phyloP scores from a whole-genome alignment of 495 filamentous ascomycete species.

The Elasticomyces elasticus region DNA sequence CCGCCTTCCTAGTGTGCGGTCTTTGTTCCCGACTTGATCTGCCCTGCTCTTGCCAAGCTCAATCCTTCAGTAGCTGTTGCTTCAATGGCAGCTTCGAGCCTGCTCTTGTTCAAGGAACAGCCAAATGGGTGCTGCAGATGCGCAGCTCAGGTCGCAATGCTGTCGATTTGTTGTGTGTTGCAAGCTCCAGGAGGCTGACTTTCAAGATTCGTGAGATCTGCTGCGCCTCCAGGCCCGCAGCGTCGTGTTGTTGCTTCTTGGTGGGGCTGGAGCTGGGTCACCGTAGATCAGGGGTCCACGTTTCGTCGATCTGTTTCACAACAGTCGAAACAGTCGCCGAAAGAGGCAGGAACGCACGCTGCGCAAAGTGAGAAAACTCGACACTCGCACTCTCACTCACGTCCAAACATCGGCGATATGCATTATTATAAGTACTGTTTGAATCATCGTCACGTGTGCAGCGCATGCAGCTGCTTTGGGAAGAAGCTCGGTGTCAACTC shows the following conservation, averaged over 20 bases:
- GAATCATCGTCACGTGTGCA: too few relatives aligned
- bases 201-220: background rate
- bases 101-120: background rate
- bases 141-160: too few relatives aligned
- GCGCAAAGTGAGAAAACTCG: background rate
- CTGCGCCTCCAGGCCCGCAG: background rate
- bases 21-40: background rate
- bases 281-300: background rate
- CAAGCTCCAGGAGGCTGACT: background rate
- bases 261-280: background rate
- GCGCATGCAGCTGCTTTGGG: too few relatives aligned
- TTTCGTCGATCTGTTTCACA: background rate
- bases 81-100: background rate
- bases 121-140: too few relatives aligned
- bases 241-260: too few relatives aligned
- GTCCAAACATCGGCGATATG: too few relatives aligned
- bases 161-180: background rate
- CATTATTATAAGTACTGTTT: too few relatives aligned
- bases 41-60: background rate
- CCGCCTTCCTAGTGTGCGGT: background rate
- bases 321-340: background rate
- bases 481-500: too few relatives aligned
- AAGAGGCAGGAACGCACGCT: background rate
- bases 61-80: background rate
- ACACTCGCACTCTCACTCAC: too few relatives aligned